Conservation (phyloP, 2,329 filamentous ascomycete genomes). For the Phaeomoniella chlamydospora region DNA sequence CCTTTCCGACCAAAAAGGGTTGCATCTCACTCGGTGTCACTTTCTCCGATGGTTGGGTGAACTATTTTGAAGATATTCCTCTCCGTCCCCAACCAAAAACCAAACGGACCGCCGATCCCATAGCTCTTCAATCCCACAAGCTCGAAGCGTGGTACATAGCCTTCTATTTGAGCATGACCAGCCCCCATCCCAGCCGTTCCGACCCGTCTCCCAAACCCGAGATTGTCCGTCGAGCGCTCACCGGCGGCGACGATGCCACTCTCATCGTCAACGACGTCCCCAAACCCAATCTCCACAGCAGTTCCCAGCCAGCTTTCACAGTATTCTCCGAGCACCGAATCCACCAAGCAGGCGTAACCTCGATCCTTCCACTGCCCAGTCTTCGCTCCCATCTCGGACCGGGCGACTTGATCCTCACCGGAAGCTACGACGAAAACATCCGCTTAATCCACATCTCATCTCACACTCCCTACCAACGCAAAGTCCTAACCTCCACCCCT, state of each 20-base stretch:
- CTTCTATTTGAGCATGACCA: constrained; percentile 31
- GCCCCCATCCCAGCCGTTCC: constrained; percentile 3
- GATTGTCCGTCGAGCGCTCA: constrained; percentile 13
- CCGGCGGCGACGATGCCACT: constrained; percentile 64
- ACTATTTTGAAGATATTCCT: constrained; percentile 25
- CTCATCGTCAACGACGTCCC: constrained; percentile 21
- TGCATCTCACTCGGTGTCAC: constrained; percentile 46
- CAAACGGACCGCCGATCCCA: constrained; percentile 19
- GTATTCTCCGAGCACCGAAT: constrained; percentile 33
- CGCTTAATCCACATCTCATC: constrained; percentile 25
- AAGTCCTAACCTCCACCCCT: constrained; percentile 47
- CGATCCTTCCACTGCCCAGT: constrained; percentile 56
- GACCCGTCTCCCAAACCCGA: no score
- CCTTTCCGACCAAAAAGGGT: constrained; percentile 16
- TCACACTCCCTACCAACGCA: constrained; percentile 19
- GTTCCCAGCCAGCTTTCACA: constrained; percentile 1
- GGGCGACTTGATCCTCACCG: constrained; percentile 54
- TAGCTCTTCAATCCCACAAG: constrained; percentile 20
- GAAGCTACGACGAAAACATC: constrained; percentile 80
- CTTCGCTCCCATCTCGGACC: constrained; percentile 3
- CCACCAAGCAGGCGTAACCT: constrained; percentile 72
- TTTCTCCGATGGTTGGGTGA: constrained; percentile 52
- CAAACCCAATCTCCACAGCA: constrained; percentile 3
- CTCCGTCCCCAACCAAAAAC: constrained; percentile 15
- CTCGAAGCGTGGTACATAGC: constrained; percentile 64